Base-by-base conservation (phyloP, 2,329 filamentous ascomycete genomes). In the Annulohypoxylon truncatum region DNA sequence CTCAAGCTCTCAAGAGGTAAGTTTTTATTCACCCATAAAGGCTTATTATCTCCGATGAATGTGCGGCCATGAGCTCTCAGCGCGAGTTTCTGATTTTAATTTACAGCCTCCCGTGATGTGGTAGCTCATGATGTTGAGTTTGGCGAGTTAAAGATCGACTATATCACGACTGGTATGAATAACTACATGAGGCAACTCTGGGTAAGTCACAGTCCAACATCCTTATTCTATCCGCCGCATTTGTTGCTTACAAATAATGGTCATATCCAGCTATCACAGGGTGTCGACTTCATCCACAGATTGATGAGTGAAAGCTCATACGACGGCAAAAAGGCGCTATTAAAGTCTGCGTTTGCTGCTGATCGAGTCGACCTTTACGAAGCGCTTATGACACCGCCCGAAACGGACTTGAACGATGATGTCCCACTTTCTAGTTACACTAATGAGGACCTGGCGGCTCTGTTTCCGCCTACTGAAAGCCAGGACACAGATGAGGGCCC, bases 61-160 rank as follows among this genome's bases (percentile, higher is more conserved):
- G 22, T 48, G 33, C 40, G 46, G 33, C 15, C 56, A 48, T 54
- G 58, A 48, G 29, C 50, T 28, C 58, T 48, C 48, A 38, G 50
- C 28, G 7, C 48, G 38, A 38, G 13, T 53, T 53, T 61, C 52
- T 62, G 18, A 51, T 52, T 52, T n/a, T 15, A 51, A 22, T 38
- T 35, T 35, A 46, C 26, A 67, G 66, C 58, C 28, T 50, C 59
- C 48, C 28, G 47, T 35, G 55, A 68, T 47, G 62, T 61, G 18
- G n/a, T 66, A 24, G 58, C 50, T 50, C 62, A 66, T 48, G 59
- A 68, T 42, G 29, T 66, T 47, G 53, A 66, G 38, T 57, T 68
- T 46, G 58, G 58, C 18, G 48, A 63, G 31, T 24, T 65, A 13
- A 20, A 13, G 24, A 62, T 61, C 44, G 54, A 62, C 46, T 62